Base-by-base conservation (phyloP, 2,329 filamentous ascomycete species). In the Xylaria sp. region DNA sequence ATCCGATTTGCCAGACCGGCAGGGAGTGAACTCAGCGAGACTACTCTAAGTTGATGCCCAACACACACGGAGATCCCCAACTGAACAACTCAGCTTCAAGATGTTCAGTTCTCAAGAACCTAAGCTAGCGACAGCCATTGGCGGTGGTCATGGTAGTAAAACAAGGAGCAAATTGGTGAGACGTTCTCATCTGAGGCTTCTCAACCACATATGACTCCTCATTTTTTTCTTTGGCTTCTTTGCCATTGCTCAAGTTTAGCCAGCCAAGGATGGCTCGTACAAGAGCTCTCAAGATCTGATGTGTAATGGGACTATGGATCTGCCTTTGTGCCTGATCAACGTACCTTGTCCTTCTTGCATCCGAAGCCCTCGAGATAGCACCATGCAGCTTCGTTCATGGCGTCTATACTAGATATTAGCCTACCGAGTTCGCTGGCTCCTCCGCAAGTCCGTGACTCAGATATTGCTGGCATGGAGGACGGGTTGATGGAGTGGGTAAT, bases 281-380 rank as follows among this genome's bases (percentile, higher is more conserved):
- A 36, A 45, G 70, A 66, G 61, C 39, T 36, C 59, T 67, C 67
- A 43, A 69, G 76, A 73, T 69, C 65, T 71, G 70, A 70, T 72
- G 73, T 70, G 72, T 71, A 73, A 75, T 67, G 67, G 67, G 46
- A 62, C 58, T 45, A 67, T 64, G 69, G 71, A 65, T 58, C 57
- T 65, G 58, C 18, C 58, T 61, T 70, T 48, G 60, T 76, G 70
- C 69, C 68, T 74, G 73, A 76, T 75, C 71, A 69, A 88, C 93
- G 81, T 86, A 97, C 95, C 92, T 97, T 98, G 84, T 99, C 94
- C 81, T 98, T 99, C 80, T 94, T 96, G 77, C 94, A 95, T 39
- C 96, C 96, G 81, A 97, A 97, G n/a, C 96, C 96, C 78, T 97
- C 92, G 32, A 97, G 81, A 85, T 96, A 98, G 83, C 96, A 99